Evolutionary conservation across 2,329 filamentous ascomycete genomes (phyloP), one percentile per base, ranked within the genome.

Genomic region (Microdochium bolleyi): DNA sequence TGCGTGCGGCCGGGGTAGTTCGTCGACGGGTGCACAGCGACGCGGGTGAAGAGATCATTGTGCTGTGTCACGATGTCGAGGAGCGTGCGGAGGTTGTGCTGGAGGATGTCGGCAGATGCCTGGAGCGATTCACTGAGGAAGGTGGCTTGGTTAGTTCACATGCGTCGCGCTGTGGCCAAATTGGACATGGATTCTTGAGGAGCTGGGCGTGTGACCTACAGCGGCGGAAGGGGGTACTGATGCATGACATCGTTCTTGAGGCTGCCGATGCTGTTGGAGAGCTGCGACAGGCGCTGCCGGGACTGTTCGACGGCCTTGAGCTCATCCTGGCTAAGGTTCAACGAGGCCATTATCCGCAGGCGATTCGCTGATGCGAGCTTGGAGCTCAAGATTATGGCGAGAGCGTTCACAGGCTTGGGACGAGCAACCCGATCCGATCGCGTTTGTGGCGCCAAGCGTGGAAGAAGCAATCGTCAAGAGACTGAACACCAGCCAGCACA

Each of bases 1-100:
- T 89, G 83, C 4, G 79, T 85, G 60, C 79, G 84, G 37, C 82
- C 86, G 3, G 83, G 90, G 69, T 82, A 94, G 66, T 84, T 84
- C 2, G 89, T 87, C 13, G 85, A 83, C 0, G 90, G 90, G 64
- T 88, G 89, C 22, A 88, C 80, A 57, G 88, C 85, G 51, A 89
- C 77, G 52, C 83, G 82, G 53, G 77, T 78, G 56, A 95, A 83
- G 48, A 90, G 78, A 44, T 85, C 78, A 41, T 79, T 73, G 62
- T 92, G 80, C 52, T 85, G 79, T 57, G 76, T 76, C 49, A 89
- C 74, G 60, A 84, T 79, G 38, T 84, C 77, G 54, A 85, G 80
- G 55, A 92, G 76, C 24, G 80, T 82, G 56, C 78, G 73, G 38
- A 94, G 79, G 65, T 88, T 88, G 58, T 79, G 79, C 58, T 85